Evolutionary conservation across 371 early-diverging fungal genomes (phyloP).

Genomic region (Phascolomyces articulosus): DNA sequence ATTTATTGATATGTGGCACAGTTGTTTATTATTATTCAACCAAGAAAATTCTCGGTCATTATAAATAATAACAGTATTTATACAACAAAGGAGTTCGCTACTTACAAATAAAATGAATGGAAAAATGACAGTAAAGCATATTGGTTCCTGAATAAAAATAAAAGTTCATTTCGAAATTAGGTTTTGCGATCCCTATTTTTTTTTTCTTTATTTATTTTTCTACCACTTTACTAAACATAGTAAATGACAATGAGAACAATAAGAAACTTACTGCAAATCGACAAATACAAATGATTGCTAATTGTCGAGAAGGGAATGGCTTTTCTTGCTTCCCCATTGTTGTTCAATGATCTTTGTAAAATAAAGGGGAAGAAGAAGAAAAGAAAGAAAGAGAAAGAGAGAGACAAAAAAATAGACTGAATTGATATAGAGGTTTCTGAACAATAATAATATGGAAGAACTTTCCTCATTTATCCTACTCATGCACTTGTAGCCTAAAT

Average conservation of each 20-base stretch:
- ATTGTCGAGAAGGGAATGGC: constrained; percentile 58
- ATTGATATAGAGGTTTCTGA: too few species aligned
- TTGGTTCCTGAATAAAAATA: constrained; percentile 54
- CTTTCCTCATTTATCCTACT: too few species aligned
- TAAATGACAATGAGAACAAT: constrained; percentile 14
- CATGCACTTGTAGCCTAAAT: too few species aligned
- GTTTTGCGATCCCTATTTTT: neutral
- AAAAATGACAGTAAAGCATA: constrained; percentile 64
- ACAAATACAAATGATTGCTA: constrained; percentile 58
- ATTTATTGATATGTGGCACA: neutral
- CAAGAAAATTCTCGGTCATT: too few species aligned
- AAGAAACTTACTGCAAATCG: constrained; percentile 42
- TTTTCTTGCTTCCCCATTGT: constrained; percentile 14
- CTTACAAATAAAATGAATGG: constrained; percentile 54
- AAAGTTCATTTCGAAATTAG: neutral
- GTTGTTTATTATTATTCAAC: too few species aligned
- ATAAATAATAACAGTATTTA: too few species aligned
- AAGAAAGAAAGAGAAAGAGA: neutral
- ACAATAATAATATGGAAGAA: too few species aligned
- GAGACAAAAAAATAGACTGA: too few species aligned
- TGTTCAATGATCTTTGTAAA: neutral
- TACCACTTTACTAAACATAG: too few species aligned
- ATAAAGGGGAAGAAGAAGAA: neutral
- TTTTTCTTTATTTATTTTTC: too few species aligned
- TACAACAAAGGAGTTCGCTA: too few species aligned